Conservation (phyloP, 257 asterid species). For the Vinca minor region DNA sequence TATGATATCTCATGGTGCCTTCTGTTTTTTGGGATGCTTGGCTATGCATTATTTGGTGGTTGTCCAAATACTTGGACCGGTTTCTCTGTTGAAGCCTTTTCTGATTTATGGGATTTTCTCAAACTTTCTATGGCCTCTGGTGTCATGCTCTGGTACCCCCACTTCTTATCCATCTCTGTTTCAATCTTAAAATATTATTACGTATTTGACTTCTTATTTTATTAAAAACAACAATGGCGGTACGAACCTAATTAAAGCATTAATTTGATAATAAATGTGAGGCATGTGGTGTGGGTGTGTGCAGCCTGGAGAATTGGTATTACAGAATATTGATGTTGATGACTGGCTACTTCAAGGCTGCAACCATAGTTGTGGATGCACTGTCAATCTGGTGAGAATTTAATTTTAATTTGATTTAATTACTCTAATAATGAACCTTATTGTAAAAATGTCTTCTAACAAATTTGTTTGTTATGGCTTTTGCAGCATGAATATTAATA, state of each 20-base stretch:
- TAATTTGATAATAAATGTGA: neutral
- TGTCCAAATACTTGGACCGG: conserved; percentile 79
- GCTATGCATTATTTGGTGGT: conserved; percentile 54
- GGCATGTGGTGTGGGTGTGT: neutral
- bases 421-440: no score
- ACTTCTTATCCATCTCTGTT: neutral
- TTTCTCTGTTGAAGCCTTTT: conserved; percentile 54
- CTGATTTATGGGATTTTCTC: conserved; percentile 8
- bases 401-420: no score
- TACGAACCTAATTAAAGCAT: no score
- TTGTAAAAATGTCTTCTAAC: no score
- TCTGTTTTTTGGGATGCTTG: conserved; percentile 32
- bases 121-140: conserved; percentile 86
- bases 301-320: conserved; percentile 63
- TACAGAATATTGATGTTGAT: conserved; percentile 48
- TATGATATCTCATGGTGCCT: conserved; percentile 67
- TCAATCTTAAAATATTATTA: no score
- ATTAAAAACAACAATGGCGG: no score
- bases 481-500: conserved; percentile 41
- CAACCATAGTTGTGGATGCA: conserved; percentile 57
- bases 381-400: conserved; percentile 57
- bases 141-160: conserved; percentile 70
- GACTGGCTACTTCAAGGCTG: conserved; percentile 59
- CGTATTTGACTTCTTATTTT: no score
- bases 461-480: no score